Evolutionary conservation across 106 monocot genomes (phyloP), one percentile per base, ranked within the genome.

Genomic region (Hemerocallis citrina): DNA sequence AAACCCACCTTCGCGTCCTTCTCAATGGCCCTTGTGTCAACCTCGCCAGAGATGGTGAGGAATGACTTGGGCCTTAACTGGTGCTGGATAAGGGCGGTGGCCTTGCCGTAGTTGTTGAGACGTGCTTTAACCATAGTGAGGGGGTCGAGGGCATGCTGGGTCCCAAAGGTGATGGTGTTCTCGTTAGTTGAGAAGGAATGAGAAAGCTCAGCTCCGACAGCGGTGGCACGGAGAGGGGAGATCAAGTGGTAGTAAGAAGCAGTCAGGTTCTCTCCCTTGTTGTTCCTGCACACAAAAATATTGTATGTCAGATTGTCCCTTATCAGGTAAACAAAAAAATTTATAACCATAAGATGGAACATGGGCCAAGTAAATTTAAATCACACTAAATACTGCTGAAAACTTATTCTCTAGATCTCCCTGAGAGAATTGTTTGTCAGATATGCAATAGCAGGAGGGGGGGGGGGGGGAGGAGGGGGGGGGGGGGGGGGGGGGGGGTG

Each of bases 1-100:
- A 84, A 40, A 54, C 83, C 83, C 16, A 83, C 77, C 42, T 83
- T 83, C 50, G 83, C 62, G 54, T 71, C 71, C 71, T 83, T 78
- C 50, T 84, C 83, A 6, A 83, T 59, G 19, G 83, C 83, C 44
- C 71, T 83, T 6, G 83, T 78, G 68, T 83, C 83, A 0, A 83
- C 71, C 72, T 83, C 83, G 3, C 72, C 67, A 7, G 83, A 79
- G 13, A 84, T 13, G 43, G 79, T 79, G 46, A 79, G 3, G 43
- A 79, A 72, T 41, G 83, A 79, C 46, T 75, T 75, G 1, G 79
- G 79, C 67, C 66, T 75, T 67, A 67, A 84, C 47, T 78, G 65
- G 20, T 84, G 83, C 68, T 84, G 83, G 67, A 84, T 55, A 17
- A 75, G 78, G 11, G 68, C 75, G n/a, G 48, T 72, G 36, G 68